Evolutionary conservation across 2,329 filamentous ascomycete genomes (phyloP), one percentile per base, ranked within the genome.

Genomic region (Tolypocladium tropicale): DNA sequence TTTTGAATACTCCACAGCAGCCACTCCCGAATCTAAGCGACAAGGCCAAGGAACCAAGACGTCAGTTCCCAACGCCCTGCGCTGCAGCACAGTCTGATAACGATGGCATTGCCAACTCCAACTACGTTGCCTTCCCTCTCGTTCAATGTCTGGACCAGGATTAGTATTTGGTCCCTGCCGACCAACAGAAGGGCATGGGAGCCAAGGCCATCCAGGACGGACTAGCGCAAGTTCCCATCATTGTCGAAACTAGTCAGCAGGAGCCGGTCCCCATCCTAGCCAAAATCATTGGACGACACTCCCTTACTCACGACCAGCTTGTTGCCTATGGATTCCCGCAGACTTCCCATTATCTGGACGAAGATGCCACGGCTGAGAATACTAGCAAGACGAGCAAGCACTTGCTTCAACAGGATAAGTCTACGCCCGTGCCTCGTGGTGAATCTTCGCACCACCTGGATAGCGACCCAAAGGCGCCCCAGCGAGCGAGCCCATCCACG

Each of bases 111-210:
- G n/a, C 4, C 16, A 14, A n/a, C 2, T 21, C 12, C 3, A 28
- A 32, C 34, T 28, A 14, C 23, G 28, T 11, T 18, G 53, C 50
- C 7, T 55, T 54, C 12, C 58, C 59, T 4, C 56, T 54, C 28
- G 55, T 59, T 49, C 55, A 55, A 18, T 58, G 52, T 21, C 25
- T 57, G 46, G 55, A 60, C 21, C 55, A 60, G n/a, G 46, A 59
- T 32, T 60, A 55, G 59, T 60, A 60, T 43, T 49, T 61, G 56
- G 58, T 61, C 37, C 59, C 58, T 10, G 21, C 54, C 36, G 32
- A 46, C 23, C 53, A 48, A 23, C 34, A 36, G 46, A 51, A 28
- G n/a, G 48, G 53, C n/a, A 41, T 28, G 10, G 21, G 16, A 43
- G 21, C 25, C 16, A 48, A 48, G 14, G 6, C 43, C 6, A 3